Base-by-base conservation (phyloP, 768 basidiomycete species). In the Leccinum arenicola region DNA sequence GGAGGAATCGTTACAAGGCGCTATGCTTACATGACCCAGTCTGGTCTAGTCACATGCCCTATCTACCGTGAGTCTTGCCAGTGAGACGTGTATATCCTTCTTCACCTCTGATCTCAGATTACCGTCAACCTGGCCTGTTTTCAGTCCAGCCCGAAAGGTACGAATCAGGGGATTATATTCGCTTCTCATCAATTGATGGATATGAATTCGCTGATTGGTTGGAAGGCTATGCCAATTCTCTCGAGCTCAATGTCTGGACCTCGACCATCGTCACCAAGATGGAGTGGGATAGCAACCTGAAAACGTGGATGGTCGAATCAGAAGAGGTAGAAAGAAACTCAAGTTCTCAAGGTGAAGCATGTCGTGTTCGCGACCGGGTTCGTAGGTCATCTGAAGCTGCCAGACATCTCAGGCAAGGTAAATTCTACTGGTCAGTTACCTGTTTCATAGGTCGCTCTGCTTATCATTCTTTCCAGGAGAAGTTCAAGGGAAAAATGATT, bases 241-340 rank as follows among this genome's bases (percentile, higher is more conserved):
- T 87, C 36, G 87, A 88, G 58, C 69, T 89, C 43, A 81, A 86
- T 55, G 78, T 85, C 6, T 88, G 86, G 88, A 83, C 80, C 0
- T 80, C 82, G 0, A 74, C 82, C 0, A 74, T 63, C 17, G 75
- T 84, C 19, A 69, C 63, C n/a, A 73, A 68, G 31, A 70, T 78
- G 10, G 63, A 63, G 1, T 78, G 78, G 70, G 64, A 80, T 63
- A 69, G 74, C 12, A 60, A 64, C 49, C 72, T 70, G 50, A 69
- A 74, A 36, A 75, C 69, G 3, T 85, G 84, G 84, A 72, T 74
- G 19, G 78, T 84, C 33, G 70, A 8, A 66, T 84, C 52, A 67
- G 68, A 14, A 70, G 73, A 29, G 70, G 64, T 11, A 71, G 61
- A 14, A 74, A 61, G 75, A 19, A 60, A 69, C 54, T 64, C 80